Percentiles rank a stretch among this genome's conserved stretches.
Evolutionary conservation across 306 rosid genomes (phyloP).

Genomic region (Adenanthera pavonina): DNA sequence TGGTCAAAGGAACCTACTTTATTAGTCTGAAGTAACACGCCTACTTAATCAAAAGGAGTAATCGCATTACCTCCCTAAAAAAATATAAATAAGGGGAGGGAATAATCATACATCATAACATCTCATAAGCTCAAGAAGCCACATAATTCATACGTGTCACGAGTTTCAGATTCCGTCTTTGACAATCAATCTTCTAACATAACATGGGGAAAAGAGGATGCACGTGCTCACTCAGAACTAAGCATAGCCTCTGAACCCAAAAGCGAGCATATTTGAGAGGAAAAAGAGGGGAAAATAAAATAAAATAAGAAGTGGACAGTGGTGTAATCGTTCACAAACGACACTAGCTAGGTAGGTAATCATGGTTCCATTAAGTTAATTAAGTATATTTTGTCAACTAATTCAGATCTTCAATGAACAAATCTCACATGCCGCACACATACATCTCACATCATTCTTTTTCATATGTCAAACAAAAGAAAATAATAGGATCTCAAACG

Average conservation of each 20-base stretch:
- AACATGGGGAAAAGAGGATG: background rate
- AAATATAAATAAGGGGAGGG: too few relatives aligned
- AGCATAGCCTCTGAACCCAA: background rate
- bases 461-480: background rate
- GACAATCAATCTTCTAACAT: too few relatives aligned
- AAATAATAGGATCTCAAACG: background rate
- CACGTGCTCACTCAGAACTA: background rate
- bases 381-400: constrained; percentile 3
- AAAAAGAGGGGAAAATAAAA: background rate
- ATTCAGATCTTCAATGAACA: background rate
- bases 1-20: too few relatives aligned
- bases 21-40: too few relatives aligned
- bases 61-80: too few relatives aligned
- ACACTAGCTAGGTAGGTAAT: background rate
- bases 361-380: constrained; percentile 11
- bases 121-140: too few relatives aligned
- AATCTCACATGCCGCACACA: constrained; percentile 8
- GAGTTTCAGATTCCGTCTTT: too few relatives aligned
- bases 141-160: too few relatives aligned
- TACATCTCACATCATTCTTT: background rate
- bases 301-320: background rate
- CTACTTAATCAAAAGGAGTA: too few relatives aligned
- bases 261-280: background rate
- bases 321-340: background rate
- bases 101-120: too few relatives aligned